Evolutionary conservation across 495 filamentous ascomycete genomes (phyloP).

Genomic region (Massariosphaeria phaeospora): DNA sequence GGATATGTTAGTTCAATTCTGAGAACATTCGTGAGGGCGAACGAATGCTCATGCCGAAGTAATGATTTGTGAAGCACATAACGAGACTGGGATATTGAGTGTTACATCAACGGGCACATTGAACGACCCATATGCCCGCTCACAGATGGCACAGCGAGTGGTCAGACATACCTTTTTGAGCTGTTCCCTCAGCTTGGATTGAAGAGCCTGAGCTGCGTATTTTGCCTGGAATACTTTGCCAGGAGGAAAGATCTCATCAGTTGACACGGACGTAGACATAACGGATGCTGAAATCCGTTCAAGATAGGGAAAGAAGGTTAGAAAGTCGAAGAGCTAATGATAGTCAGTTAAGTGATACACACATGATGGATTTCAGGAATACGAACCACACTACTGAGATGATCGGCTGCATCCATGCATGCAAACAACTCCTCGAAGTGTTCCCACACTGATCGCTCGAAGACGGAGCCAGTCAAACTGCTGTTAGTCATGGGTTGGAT

Average conservation of each 20-base stretch:
- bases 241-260: conserved; percentile 26
- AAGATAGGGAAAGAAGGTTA: conserved; percentile 27
- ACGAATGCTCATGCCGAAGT: too few relatives aligned
- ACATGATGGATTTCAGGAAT: background rate
- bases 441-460: conserved; percentile 52
- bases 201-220: conserved; percentile 27
- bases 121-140: too few relatives aligned
- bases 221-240: conserved; percentile 27
- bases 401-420: conserved; percentile 65
- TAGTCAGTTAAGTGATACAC: conserved; percentile 1
- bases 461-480: conserved; percentile 17
- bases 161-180: conserved; percentile 14
- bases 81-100: too few relatives aligned
- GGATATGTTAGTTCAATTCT: too few relatives aligned
- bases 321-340: conserved; percentile 31
- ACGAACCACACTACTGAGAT: conserved; percentile 23
- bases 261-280: conserved; percentile 16
- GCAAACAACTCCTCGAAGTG: conserved; percentile 84
- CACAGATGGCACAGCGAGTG: too few relatives aligned
- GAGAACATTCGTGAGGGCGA: too few relatives aligned
- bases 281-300: conserved; percentile 58
- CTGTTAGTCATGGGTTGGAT: background rate
- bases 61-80: background rate
- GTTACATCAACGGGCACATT: too few relatives aligned
- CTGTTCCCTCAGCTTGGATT: conserved; percentile 23